Base-by-base conservation (phyloP, 805 yeast species). In the Kodamaea restingae region DNA sequence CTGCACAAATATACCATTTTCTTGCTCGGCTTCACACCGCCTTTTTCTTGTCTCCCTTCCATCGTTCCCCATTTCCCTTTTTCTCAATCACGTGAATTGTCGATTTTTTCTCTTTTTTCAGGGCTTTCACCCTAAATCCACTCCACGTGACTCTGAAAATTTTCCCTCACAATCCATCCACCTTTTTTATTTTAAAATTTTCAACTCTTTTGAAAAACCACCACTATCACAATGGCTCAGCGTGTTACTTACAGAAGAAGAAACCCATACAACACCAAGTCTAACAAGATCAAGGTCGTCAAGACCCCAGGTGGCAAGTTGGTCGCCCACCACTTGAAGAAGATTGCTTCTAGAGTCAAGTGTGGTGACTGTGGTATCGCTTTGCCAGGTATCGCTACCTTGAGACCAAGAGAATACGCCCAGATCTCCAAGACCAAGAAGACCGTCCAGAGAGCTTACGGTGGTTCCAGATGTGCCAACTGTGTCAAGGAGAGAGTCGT, bases 291-390 rank as follows among this genome's bases (percentile, higher is more conserved):
- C 81, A 91, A 86, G 90, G 95, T 91, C 75, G 95, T 91, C 65
- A 93, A 91, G 87, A 93, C 99, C 76, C 98, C 99, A 75, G 99
- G 99, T 82, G 98, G 98, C 71, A 84, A 84, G 75, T 83, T 93
- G 75, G 83, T 88, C 70, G 96, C 96, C 69, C 96, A 90, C 75
- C 98, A 93, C 80, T 78, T 88, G 67, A 87, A 87, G 84, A 88
- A 88, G 82, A 66, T 67, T 58, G 95, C 88, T 63, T 70, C 95
- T 63, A 81, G 87, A 76, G 84, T 83, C 67, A 83, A 81, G 71
- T 83, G 90, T 78, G 90, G 90, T 79, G 90, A 83, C 79, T 80
- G 86, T 73, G 90, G 90, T 70, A 60, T 61, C 47, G 81, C 83
- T 62, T 80, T 87, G 60, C 80, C 87, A 55, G 95, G 95, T 79